Evolutionary conservation across 768 basidiomycete genomes (phyloP).

Genomic region (Lactarius vividus): DNA sequence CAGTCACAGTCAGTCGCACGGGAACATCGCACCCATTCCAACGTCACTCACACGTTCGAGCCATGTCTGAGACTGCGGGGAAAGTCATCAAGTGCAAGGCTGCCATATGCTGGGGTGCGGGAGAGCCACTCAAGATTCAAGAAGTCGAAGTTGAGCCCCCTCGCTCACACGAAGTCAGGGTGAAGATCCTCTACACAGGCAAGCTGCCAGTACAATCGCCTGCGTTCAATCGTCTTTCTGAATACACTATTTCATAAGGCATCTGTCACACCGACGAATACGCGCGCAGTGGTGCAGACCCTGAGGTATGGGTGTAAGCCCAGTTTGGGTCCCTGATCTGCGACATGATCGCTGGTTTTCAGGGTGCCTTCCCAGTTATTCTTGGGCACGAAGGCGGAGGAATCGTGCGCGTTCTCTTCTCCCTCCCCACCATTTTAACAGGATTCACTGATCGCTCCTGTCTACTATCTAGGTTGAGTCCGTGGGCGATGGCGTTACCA

Average conservation of each 20-base stretch:
- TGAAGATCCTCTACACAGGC: conserved; percentile 91
- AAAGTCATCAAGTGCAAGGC: conserved; percentile 85
- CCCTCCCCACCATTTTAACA: background rate
- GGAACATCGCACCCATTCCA: too few relatives aligned
- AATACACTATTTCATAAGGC: conserved; percentile 40
- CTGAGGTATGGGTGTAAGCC: conserved; percentile 58
- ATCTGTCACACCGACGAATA: conserved; percentile 99
- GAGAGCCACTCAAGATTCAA: conserved; percentile 81
- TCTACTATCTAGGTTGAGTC: conserved; percentile 78
- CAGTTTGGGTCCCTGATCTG: background rate
- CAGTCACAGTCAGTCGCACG: background rate
- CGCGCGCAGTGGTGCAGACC: conserved; percentile 92
- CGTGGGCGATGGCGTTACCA: conserved; percentile 94
- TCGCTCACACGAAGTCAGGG: conserved; percentile 84
- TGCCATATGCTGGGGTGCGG: conserved; percentile 94
- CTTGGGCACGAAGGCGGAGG: conserved; percentile 96
- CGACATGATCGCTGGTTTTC: conserved; percentile 18
- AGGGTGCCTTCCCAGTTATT: conserved; percentile 90
- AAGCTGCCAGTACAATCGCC: conserved; percentile 28
- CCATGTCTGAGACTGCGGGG: conserved; percentile 75
- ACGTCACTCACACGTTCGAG: background rate
- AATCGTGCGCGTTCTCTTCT: conserved; percentile 51
- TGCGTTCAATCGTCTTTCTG: background rate
- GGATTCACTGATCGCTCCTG: conserved; percentile 7
- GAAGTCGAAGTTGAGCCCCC: conserved; percentile 94